Conservation (phyloP, 495 filamentous ascomycete species). For the Patellaria atrata region DNA sequence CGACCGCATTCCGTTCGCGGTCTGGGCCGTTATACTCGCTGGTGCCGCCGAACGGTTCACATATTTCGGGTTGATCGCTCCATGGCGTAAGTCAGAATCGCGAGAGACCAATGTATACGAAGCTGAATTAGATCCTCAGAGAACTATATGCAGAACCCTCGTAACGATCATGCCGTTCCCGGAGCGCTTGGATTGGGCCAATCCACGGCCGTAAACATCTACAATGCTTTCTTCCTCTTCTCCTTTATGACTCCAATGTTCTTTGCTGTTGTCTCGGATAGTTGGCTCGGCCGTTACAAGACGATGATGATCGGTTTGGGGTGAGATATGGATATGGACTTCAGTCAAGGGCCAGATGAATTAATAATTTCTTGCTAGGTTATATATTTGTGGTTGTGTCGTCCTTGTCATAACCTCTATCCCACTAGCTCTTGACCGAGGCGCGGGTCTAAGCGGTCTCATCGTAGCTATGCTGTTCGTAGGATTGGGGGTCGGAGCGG, state of each 20-base stretch:
- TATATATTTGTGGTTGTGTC: slow-evolving; percentile 5
- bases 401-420: slow-evolving; percentile 1
- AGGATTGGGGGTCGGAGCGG: background rate
- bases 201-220: slow-evolving; percentile 2
- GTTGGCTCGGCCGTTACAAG: slow-evolving; percentile 34
- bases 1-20: slow-evolving; percentile 3
- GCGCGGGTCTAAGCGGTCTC: background rate
- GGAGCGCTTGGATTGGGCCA: slow-evolving; percentile 3
- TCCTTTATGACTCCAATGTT: slow-evolving; percentile 28
- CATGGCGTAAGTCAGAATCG: too few relatives aligned
- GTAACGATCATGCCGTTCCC: background rate
- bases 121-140: too few relatives aligned
- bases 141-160: slow-evolving; percentile 6
- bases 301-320: slow-evolving; percentile 1
- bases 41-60: slow-evolving; percentile 6
- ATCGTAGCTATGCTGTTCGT: background rate
- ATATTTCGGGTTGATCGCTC: slow-evolving; percentile 5
- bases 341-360: too few relatives aligned
- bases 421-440: background rate
- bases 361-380: too few relatives aligned
- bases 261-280: slow-evolving; percentile 29
- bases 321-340: slow-evolving; percentile 3
- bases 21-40: slow-evolving; percentile 2
- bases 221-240: slow-evolving; percentile 12
- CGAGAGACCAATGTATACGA: too few relatives aligned